A percentile compares a stretch with the other conserved stretches of the same genome.
Evolutionary conservation across 306 rosid genomes (phyloP).

Genomic region (Lagenaria siceraria): DNA sequence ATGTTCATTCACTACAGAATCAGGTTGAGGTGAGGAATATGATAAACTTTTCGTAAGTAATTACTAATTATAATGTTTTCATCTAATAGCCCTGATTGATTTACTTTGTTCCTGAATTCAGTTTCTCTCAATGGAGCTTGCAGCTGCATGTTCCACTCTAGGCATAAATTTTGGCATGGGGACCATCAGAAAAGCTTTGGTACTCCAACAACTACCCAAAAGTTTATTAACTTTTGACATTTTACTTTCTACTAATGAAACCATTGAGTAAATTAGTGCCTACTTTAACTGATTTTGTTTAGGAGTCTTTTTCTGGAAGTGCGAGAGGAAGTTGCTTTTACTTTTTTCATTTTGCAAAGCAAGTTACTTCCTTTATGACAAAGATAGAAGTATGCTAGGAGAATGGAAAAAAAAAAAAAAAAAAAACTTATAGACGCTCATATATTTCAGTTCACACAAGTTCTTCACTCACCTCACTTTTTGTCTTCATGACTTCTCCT

Average conservation of each 20-base stretch:
- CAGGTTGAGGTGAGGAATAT: constrained; percentile 25
- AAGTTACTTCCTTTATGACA: not conserved
- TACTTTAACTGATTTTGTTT: not conserved
- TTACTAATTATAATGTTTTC: not conserved
- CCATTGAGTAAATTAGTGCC: not conserved
- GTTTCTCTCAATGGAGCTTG: constrained; percentile 31
- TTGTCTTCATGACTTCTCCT: not conserved
- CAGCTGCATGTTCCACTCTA: constrained; percentile 18
- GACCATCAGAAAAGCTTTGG: constrained; percentile 7
- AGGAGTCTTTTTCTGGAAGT: not conserved
- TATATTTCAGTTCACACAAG: not conserved
- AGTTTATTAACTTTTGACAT: not conserved
- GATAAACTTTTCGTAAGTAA: not conserved
- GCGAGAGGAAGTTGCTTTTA: not conserved
- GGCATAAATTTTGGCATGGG: constrained; percentile 1
- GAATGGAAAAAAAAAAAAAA: not conserved
- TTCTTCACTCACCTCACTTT: not conserved
- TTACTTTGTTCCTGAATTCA: constrained; percentile 6
- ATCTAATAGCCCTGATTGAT: not conserved
- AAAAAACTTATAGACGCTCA: not conserved
- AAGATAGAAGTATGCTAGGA: not conserved
- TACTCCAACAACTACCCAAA: not conserved
- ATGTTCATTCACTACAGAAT: constrained; percentile 19
- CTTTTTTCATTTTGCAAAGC: not conserved
- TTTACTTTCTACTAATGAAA: not conserved